These are phyloP conservation scores for Rhizomucor pusillus DNA, from an alignment of 371 early-diverging fungal genomes.

Conservation along the genomic window DNA sequence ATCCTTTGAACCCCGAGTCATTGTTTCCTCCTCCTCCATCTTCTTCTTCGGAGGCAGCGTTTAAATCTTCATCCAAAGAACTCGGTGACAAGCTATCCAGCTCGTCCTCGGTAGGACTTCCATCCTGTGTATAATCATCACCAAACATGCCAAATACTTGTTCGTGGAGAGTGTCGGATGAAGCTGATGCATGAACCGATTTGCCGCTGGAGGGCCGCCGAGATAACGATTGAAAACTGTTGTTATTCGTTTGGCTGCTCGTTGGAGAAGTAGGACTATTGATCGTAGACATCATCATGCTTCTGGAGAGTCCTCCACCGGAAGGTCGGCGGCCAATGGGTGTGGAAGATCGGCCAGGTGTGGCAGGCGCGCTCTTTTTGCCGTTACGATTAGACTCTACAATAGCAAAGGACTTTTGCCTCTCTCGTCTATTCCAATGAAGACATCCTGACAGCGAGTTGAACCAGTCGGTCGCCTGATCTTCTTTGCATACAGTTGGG, in stretches of 20 bases:
- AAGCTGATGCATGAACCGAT: constrained; percentile 8
- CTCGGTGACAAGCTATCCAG: constrained; percentile 6
- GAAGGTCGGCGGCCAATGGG: constrained; percentile 6
- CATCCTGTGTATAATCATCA: constrained; percentile 24
- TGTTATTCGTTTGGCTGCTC: background rate
- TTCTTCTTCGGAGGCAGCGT: constrained; percentile 17
- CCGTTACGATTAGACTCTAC: constrained; percentile 32
- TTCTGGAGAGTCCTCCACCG: background rate
- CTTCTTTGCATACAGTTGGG: constrained; percentile 76
- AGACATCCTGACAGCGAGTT: constrained; percentile 72
- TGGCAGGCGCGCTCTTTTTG: constrained; percentile 5
- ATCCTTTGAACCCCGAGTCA: constrained; percentile 29
- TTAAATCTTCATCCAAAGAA: constrained; percentile 16
- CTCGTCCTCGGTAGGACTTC: constrained; percentile 5
- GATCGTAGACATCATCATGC: constrained; percentile 6
- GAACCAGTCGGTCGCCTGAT: constrained; percentile 82
- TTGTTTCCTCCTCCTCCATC: constrained; percentile 13
- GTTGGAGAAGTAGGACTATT: constrained; percentile 4
- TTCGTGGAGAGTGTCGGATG: constrained; percentile 27
- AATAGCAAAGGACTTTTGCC: constrained; percentile 70
- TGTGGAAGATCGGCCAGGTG: constrained; percentile 3
- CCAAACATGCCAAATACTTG: constrained; percentile 46
- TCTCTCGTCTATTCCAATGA: constrained; percentile 79
- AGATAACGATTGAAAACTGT: background rate
- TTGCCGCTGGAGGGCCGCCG: constrained; percentile 12